phyloP scores from a whole-genome alignment of 208 protist genomes.

The Wallacemonas rigidus region DNA sequence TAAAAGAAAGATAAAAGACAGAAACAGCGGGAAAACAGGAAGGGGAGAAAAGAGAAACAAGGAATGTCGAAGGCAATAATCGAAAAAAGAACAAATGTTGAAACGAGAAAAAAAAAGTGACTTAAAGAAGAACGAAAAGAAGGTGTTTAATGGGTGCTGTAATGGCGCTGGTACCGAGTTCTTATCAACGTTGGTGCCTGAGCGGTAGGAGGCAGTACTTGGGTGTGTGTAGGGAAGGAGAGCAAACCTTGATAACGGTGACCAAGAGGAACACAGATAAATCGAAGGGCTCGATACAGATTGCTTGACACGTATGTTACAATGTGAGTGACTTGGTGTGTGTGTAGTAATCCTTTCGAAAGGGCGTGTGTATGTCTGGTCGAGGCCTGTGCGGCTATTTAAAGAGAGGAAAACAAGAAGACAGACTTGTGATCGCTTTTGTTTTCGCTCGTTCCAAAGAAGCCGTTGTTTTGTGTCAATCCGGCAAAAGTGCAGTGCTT shows the following conservation, averaged over 20 bases:
- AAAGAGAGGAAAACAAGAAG: conserved; percentile 6
- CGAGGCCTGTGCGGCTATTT: not conserved
- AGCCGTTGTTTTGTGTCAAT: not conserved
- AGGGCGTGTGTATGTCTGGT: not conserved
- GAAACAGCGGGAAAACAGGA: not conserved
- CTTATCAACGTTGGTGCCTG: not conserved
- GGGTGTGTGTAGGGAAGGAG: not conserved
- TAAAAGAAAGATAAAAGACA: conserved; percentile 11
- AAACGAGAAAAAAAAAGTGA: conserved; percentile 19
- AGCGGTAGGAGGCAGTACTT: not conserved
- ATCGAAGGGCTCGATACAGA: conserved; percentile 2
- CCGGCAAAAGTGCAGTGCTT: not conserved
- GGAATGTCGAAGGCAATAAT: not conserved
- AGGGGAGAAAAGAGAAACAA: conserved; percentile 5
- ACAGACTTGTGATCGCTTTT: not conserved
- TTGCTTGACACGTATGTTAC: not conserved
- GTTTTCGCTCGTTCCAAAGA: not conserved
- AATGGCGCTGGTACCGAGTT: not conserved
- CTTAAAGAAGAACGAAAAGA: conserved; percentile 19
- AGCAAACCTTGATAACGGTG: conserved; percentile 3
- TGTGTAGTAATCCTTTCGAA: conserved; percentile 19
- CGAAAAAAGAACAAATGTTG: conserved; percentile 7
- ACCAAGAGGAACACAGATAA: conserved; percentile 21
- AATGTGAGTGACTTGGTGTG: not conserved
- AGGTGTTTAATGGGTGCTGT: not conserved